Evolutionary conservation across 257 asterid species (phyloP).

Genomic region (Schizonepeta tenuifolia): DNA sequence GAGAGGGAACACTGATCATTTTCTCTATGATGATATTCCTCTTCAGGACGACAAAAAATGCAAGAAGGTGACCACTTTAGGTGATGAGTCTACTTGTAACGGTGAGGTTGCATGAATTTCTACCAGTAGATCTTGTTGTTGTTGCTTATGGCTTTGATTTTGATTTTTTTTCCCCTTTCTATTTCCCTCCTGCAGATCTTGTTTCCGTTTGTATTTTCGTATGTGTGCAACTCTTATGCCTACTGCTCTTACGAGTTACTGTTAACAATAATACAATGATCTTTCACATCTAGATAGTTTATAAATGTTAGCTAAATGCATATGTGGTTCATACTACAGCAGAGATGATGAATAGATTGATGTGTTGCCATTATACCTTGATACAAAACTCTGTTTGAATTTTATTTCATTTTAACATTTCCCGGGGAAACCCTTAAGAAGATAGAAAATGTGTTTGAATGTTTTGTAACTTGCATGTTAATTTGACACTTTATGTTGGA

Average conservation of each 20-base stretch:
- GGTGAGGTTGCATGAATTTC: conserved; percentile 38
- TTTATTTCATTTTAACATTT: background rate
- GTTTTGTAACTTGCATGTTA: conserved; percentile 10
- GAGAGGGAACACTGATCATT: conserved; percentile 20
- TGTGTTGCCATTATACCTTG: background rate
- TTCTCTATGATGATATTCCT: conserved; percentile 24
- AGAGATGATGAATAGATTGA: background rate
- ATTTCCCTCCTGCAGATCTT: conserved; percentile 9
- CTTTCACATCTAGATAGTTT: conserved; percentile 12
- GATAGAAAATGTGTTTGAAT: conserved; percentile 7
- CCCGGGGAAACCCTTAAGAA: background rate
- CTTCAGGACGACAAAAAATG: conserved; percentile 39
- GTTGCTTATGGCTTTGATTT: background rate
- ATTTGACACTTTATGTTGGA: conserved; percentile 8
- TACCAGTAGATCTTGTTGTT: background rate
- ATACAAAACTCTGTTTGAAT: conserved; percentile 2
- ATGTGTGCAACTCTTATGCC: conserved; percentile 15
- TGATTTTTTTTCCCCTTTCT: background rate
- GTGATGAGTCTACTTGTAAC: conserved; percentile 24
- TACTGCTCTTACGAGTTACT: background rate
- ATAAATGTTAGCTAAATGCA: background rate
- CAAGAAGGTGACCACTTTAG: conserved; percentile 27
- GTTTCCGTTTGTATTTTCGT: conserved; percentile 7
- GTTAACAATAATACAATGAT: background rate
- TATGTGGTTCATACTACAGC: background rate